phyloP scores from a whole-genome alignment of 352 stramenopile species.

The Globisporangium radiosum region DNA sequence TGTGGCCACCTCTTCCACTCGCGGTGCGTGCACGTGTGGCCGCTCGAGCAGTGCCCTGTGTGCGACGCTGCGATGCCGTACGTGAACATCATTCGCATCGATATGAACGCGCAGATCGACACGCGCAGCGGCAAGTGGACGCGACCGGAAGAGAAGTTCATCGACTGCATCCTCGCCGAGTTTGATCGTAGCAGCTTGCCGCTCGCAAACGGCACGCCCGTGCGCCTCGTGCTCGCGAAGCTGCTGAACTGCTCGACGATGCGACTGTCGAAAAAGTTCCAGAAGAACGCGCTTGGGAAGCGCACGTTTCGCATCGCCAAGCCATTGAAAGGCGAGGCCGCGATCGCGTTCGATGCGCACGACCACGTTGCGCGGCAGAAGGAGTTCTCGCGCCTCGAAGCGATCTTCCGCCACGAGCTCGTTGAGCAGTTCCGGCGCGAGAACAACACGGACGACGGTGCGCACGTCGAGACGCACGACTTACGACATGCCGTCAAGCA shows the following conservation, averaged over 20 bases:
- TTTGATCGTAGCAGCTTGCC: slow-evolving; percentile 73
- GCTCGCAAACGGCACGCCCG: slow-evolving; percentile 75
- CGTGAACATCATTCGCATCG: slow-evolving; percentile 56
- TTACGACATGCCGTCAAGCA: slow-evolving; percentile 72
- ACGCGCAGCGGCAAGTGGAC: slow-evolving; percentile 82
- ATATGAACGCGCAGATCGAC: slow-evolving; percentile 70
- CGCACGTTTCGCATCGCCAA: slow-evolving; percentile 78
- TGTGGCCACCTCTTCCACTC: slow-evolving; percentile 85
- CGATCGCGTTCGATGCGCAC: slow-evolving; percentile 59
- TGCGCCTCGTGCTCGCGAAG: slow-evolving; percentile 76
- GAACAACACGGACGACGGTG: slow-evolving; percentile 77
- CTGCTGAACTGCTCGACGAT: slow-evolving; percentile 88
- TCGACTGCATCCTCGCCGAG: slow-evolving; percentile 75
- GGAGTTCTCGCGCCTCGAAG: slow-evolving; percentile 64
- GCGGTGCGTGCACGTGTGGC: slow-evolving; percentile 77
- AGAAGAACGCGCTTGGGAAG: slow-evolving; percentile 85
- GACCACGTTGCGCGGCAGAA: slow-evolving; percentile 63
- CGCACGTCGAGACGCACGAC: slow-evolving; percentile 62
- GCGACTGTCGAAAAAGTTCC: slow-evolving; percentile 86
- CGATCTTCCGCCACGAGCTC: slow-evolving; percentile 75
- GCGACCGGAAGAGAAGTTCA: slow-evolving; percentile 79
- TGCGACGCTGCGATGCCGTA: slow-evolving; percentile 51
- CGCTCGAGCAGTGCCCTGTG: slow-evolving; percentile 51
- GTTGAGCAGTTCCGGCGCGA: slow-evolving; percentile 77
- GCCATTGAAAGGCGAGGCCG: slow-evolving; percentile 48